Conservation (phyloP, 2,329 filamentous ascomycete species). For the Neurospora sp. region DNA sequence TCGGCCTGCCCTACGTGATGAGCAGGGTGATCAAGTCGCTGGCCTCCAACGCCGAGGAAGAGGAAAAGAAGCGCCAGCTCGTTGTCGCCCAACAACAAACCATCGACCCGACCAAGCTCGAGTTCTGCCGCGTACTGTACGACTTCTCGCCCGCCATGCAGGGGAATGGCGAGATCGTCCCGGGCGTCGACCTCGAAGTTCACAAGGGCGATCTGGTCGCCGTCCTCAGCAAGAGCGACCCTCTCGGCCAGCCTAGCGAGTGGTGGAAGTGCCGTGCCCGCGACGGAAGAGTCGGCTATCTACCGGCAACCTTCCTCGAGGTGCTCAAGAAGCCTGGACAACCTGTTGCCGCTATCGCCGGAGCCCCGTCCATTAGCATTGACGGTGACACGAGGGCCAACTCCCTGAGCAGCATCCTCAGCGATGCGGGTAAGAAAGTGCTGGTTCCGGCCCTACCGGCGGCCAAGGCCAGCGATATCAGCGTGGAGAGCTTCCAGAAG, state of each 20-base stretch:
- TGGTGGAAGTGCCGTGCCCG: slow-evolving; percentile 95
- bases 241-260: slow-evolving; percentile 81
- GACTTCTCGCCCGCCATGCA: slow-evolving; percentile 72
- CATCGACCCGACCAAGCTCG: slow-evolving; percentile 81
- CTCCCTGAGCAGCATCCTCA: slow-evolving; percentile 37
- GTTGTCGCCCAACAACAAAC: slow-evolving; percentile 36
- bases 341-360: slow-evolving; percentile 43
- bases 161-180: slow-evolving; percentile 42
- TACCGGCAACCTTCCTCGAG: slow-evolving; percentile 86
- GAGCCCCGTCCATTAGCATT: slow-evolving; percentile 32
- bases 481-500: slow-evolving; percentile 46
- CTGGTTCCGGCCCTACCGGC: slow-evolving; percentile 10
- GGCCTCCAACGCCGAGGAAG: slow-evolving; percentile 75
- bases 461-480: slow-evolving; percentile 42
- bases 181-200: slow-evolving; percentile 79
- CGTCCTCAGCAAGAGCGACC: slow-evolving; percentile 85
- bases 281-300: slow-evolving; percentile 82
- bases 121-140: slow-evolving; percentile 91
- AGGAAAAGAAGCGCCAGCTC: slow-evolving; percentile 53
- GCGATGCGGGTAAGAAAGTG: slow-evolving; percentile 9
- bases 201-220: slow-evolving; percentile 95
- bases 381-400: slow-evolving; percentile 30
- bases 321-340: slow-evolving; percentile 49
- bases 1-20: slow-evolving; percentile 94
- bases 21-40: slow-evolving; percentile 85